Percentiles rank a stretch among this genome's conserved stretches.
These are phyloP conservation scores for Irpex rosettiformis DNA, from an alignment of 1,284 basidiomycete genomes.

Conservation along the genomic window DNA sequence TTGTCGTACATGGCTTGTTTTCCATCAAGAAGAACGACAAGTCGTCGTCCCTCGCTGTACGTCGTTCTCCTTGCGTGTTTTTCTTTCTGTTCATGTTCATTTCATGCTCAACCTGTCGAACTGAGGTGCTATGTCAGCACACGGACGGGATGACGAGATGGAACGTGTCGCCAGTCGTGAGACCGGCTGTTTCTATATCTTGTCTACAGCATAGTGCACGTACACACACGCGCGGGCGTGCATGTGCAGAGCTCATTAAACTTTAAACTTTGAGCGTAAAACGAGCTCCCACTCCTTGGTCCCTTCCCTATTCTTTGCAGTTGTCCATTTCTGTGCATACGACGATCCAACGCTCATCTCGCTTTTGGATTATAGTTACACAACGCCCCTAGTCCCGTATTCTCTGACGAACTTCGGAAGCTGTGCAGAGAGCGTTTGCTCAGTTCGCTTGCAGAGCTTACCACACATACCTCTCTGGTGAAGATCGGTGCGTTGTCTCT, in stretches of 20 bases:
- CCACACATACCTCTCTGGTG: conserved; percentile 48
- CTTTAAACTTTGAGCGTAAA: background rate
- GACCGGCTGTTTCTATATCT: conserved; percentile 2
- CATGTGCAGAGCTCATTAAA: background rate
- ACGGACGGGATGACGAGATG: background rate
- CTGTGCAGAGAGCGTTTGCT: conserved; percentile 72
- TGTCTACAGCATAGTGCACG: background rate
- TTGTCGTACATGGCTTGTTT: conserved; percentile 84
- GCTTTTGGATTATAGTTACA: conserved; percentile 57
- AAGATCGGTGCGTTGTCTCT: conserved; percentile 32
- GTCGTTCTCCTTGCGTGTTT: conserved; percentile 28
- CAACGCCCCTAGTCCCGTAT: conserved; percentile 58
- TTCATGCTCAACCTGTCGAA: background rate
- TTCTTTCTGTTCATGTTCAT: background rate
- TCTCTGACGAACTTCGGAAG: conserved; percentile 70
- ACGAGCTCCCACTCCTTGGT: background rate
- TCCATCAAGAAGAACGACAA: conserved; percentile 70
- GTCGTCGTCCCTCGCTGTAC: conserved; percentile 56
- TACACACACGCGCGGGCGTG: background rate
- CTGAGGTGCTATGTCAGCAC: background rate
- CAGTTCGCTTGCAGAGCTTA: conserved; percentile 74
- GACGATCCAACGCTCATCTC: background rate
- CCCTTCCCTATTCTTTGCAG: background rate
- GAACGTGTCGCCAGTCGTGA: background rate
- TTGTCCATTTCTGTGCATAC: conserved; percentile 3